Base-by-base conservation (phyloP, 2,329 filamentous ascomycete genomes). In the Eurotiales sp. region DNA sequence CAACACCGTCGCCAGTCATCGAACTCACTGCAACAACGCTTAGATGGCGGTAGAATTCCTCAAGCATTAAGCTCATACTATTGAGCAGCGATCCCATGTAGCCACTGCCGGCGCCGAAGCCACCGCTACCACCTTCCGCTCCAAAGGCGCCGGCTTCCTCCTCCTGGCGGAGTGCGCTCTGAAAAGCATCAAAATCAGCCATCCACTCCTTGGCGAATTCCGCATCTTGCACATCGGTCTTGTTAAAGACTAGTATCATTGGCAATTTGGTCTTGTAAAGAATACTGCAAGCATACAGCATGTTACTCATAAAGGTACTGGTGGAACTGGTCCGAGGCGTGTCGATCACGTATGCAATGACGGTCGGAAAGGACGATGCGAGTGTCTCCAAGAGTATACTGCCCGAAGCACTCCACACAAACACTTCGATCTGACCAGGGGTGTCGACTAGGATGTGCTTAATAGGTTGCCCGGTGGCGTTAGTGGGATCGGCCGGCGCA, bases 231-330 rank as follows among this genome's bases (percentile, higher is more conserved):
- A 95, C 90, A 64, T 99, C 93, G 0, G 91, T 96, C 76, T 99
- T 99, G 78, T 99, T 99, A 79, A 99, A 97, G 10, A 99, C 93
- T 7, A 99, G 76, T 49, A 99, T 95, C 93, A 99, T 99, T 21
- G 93, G 93, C 0, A 99, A 78, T 68, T 95, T 96, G 2, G 92
- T 97, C 77, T 97, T 97, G 81, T 99, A 99, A 14, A 99, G 81
- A 58, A 99, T 99, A 54, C 88, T 95, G 78, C 93, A 97, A 19
- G 93, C 93, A 71, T 99, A 99, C 39, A 99, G 84, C 93, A 99
- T 99, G 73, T 99, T 99, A 68, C 88, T 95, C 93, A 99, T 99
- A 72, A 99, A 99, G 0, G 93, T 99, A 56, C 87, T 91, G 0
- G 93, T 97, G 34, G 90, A 95, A 30, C 87, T 84, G 12, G 91